Evolutionary conservation across 352 stramenopile genomes (phyloP), one percentile per base, ranked within the genome.

Genomic region (Globisporangium uncinulatum): DNA sequence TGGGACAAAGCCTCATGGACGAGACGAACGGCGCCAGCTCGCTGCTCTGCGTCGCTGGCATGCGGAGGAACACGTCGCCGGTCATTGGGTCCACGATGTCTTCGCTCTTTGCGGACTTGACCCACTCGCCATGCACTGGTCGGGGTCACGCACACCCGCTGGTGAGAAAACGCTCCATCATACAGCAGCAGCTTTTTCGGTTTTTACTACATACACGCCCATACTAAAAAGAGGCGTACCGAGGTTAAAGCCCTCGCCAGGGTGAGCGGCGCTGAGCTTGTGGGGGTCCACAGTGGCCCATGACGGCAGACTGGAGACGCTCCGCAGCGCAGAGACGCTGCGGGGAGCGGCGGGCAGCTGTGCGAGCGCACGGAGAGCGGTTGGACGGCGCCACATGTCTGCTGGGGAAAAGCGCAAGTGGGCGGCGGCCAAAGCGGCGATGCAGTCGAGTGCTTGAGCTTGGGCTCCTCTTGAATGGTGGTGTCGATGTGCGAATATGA

Each of bases 31-130:
- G 85, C 51, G 73, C 50, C 13, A 98, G 69, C 70, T 98, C 95
- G 43, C 83, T 56, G 60, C 70, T 80, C 61, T 95, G 76, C 51
- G 96, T 98, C 57, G 97, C 79, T 7, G 96, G 94, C 67, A 98
- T 90, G 29, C 88, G 88, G 61, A 99, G 87, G 56, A 99, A 98
- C 15, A 84, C 74, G 49, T 97, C 86, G 37, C 90, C 92, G 72
- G 98, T 98, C 53, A 98, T 67, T 11, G 97, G 97, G 70, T 99
- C 93, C 34, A 96, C 66, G 66, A 99, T 94, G 15, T 62, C 67
- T 58, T 97, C 87, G 8, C 64, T 81, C 70, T 87, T 81, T 39
- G 64, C 57, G 14, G 73, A 65, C 52, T 79, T 81, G 20, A 69
- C 72, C 94, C 94, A 99, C 56, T 97, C 65, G 46, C 96, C 96